Conservation (phyloP, 495 filamentous ascomycete species). For the Podospora anserina region DNA sequence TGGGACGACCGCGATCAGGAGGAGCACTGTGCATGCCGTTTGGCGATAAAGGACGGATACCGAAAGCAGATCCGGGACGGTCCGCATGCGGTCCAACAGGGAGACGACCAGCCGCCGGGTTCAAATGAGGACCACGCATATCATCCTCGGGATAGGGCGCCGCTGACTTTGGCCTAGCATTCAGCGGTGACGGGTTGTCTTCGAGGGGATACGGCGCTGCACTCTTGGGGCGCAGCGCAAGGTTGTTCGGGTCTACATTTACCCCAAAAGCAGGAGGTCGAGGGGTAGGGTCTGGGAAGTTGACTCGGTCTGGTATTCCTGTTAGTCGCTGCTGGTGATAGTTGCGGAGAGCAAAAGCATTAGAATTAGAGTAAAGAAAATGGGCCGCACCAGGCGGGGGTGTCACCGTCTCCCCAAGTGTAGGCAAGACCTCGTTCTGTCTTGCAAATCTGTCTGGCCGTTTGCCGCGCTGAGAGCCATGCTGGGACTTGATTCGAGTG, state of each 20-base stretch:
- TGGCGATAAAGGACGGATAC: constrained; percentile 50
- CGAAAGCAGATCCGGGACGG: constrained; percentile 65
- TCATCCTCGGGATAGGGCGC: constrained; percentile 57
- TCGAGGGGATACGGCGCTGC: constrained; percentile 56
- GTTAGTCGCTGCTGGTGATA: constrained; percentile 27
- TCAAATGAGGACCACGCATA: constrained; percentile 34
- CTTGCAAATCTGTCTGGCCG: constrained; percentile 62
- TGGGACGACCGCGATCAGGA: constrained; percentile 22
- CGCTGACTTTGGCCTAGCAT: constrained; percentile 34
- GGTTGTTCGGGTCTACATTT: constrained; percentile 33
- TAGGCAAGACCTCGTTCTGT: constrained; percentile 48
- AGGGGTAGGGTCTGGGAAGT: constrained; percentile 70
- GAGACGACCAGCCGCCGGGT: constrained; percentile 35
- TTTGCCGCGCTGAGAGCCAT: constrained; percentile 77
- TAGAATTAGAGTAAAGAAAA: not conserved
- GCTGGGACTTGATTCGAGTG: constrained; percentile 83
- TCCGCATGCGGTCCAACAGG: constrained; percentile 46
- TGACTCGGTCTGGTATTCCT: constrained; percentile 38
- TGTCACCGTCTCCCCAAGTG: constrained; percentile 39
- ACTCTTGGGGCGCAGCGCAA: constrained; percentile 46
- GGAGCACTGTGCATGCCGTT: constrained; percentile 17
- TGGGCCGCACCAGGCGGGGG: constrained; percentile 19
- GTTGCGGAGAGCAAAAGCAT: not conserved
- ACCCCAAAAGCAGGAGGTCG: constrained; percentile 47
- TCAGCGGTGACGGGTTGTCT: constrained; percentile 41